These are phyloP conservation scores for Auricularia auricula-judae DNA, from an alignment of 768 basidiomycete genomes.

Conservation along the genomic window DNA sequence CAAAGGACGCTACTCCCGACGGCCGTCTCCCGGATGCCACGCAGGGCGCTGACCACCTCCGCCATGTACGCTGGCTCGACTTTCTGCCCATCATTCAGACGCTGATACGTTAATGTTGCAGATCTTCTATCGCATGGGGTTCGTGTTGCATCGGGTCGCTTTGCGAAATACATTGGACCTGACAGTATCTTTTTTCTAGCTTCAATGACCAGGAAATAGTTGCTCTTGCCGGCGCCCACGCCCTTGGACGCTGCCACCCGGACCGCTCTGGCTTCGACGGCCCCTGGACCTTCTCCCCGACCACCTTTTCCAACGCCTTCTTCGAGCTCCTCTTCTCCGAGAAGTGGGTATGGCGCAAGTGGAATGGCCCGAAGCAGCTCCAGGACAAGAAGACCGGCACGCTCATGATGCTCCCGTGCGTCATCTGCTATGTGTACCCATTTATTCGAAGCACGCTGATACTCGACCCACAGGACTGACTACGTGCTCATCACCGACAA, in stretches of 20 bases:
- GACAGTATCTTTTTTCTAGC: conserved; percentile 14
- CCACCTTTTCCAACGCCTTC: conserved; percentile 77
- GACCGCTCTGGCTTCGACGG: conserved; percentile 80
- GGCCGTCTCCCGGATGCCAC: conserved; percentile 83
- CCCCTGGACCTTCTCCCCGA: conserved; percentile 94
- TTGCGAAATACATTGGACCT: conserved; percentile 16
- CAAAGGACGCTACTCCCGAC: conserved; percentile 65
- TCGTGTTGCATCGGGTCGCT: too few species aligned
- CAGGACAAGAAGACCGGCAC: conserved; percentile 82
- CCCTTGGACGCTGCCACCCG: conserved; percentile 88
- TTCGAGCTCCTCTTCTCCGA: conserved; percentile 80
- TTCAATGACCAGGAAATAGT: conserved; percentile 98
- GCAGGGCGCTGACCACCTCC: conserved; percentile 75
- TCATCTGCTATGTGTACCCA: conserved; percentile 10
- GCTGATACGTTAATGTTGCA: conserved; percentile 11
- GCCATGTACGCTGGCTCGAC: conserved; percentile 40
- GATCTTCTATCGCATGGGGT: conserved; percentile 87
- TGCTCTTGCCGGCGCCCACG: conserved; percentile 87
- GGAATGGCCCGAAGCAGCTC: conserved; percentile 87
- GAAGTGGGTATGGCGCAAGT: conserved; percentile 95
- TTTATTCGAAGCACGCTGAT: background rate
- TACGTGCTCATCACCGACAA: conserved; percentile 85
- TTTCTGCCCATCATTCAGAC: background rate
- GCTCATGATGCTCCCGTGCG: conserved; percentile 94
- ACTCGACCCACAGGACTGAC: conserved; percentile 51